These are phyloP conservation scores for Ettlia oleoabundans DNA, from an alignment of 139 green algal species.

Conservation along the genomic window DNA sequence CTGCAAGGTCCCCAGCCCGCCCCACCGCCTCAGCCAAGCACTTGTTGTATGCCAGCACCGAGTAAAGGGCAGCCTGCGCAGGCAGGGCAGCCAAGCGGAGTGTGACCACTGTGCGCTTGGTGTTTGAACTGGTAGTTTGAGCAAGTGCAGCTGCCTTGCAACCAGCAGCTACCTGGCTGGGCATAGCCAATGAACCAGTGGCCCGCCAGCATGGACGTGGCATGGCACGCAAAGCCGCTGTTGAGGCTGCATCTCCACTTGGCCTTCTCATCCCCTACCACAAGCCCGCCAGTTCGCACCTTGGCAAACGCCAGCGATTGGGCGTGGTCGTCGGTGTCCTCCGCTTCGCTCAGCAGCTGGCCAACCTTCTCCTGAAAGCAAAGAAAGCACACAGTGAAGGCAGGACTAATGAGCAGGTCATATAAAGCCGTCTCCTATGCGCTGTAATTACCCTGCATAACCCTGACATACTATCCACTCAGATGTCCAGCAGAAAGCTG, in stretches of 20 bases:
- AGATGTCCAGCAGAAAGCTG: no score
- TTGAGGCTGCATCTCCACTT: no score
- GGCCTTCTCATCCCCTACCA: not conserved
- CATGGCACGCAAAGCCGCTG: no score
- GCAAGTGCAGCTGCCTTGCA: not conserved
- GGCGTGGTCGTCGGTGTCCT: not conserved
- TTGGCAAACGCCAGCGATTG: conserved; percentile 17
- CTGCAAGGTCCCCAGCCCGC: not conserved
- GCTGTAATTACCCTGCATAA: no score
- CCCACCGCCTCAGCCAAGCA: conserved; percentile 7
- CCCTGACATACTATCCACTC: no score
- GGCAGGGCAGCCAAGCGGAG: not conserved
- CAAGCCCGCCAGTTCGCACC: not conserved
- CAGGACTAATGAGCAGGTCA: not conserved
- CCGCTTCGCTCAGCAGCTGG: not conserved
- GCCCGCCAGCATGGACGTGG: no score
- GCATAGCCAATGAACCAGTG: no score
- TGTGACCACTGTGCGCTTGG: not conserved
- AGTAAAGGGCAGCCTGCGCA: conserved; percentile 17
- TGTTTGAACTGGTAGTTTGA: not conserved
- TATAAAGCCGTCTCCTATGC: no score
- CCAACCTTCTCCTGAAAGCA: conserved; percentile 20
- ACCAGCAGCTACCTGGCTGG: no score
- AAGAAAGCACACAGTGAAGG: no score
- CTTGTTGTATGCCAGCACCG: conserved; percentile 22